These are phyloP conservation scores for Boletus vinaceobasis DNA, from an alignment of 768 basidiomycete genomes.

Conservation along the genomic window DNA sequence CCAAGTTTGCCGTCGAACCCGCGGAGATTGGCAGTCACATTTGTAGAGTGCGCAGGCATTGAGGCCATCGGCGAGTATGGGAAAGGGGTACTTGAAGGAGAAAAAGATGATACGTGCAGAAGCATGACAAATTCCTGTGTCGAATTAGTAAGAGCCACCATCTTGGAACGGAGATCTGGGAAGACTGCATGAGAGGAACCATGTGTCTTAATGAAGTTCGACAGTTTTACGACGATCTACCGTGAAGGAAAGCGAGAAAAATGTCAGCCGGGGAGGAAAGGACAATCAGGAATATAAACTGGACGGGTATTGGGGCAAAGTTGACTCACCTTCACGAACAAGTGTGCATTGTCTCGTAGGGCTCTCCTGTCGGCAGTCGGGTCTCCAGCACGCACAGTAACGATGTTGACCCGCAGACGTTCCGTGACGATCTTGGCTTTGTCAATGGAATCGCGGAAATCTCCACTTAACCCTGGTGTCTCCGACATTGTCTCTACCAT, in stretches of 20 bases:
- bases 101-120: constrained; percentile 79
- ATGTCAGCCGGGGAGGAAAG: constrained; percentile 4
- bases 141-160: constrained; percentile 74
- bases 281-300: not conserved
- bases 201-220: constrained; percentile 66
- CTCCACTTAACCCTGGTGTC: constrained; percentile 37
- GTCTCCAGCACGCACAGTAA: constrained; percentile 55
- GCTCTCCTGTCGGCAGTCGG: constrained; percentile 52
- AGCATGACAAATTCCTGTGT: constrained; percentile 88
- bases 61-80: constrained; percentile 58
- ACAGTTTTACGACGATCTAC: constrained; percentile 74
- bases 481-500: constrained; percentile 60
- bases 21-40: constrained; percentile 17
- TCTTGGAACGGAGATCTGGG: constrained; percentile 59
- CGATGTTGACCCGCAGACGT: constrained; percentile 57
- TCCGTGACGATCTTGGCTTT: constrained; percentile 64
- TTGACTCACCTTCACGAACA: constrained; percentile 71
- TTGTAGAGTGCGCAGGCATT: constrained; percentile 23
- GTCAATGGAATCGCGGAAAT: constrained; percentile 53
- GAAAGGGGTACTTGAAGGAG: constrained; percentile 52
- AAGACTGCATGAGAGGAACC: constrained; percentile 56
- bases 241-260: not conserved
- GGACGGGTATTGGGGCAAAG: not conserved
- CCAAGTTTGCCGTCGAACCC: constrained; percentile 46
- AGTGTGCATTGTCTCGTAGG: constrained; percentile 72